Conservation (phyloP, 2,329 filamentous ascomycete genomes). For the Fusarium nurragi region DNA sequence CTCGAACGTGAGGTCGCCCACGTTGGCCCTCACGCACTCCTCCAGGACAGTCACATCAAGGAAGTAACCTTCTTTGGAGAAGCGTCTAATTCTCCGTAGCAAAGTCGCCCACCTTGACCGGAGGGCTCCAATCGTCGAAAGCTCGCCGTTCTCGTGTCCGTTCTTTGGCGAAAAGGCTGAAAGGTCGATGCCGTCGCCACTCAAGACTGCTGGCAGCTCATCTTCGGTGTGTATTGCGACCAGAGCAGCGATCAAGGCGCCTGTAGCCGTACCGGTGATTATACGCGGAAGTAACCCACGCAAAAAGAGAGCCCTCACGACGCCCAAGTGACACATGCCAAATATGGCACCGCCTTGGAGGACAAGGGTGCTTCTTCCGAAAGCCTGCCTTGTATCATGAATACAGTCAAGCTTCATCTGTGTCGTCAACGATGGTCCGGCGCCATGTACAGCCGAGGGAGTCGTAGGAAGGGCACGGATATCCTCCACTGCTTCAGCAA, state of each 20-base stretch:
- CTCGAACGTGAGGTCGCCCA: slow-evolving; percentile 91
- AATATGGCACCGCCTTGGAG: slow-evolving; percentile 93
- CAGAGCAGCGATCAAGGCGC: slow-evolving; percentile 87
- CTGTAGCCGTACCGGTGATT: slow-evolving; percentile 90
- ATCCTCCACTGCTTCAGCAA: slow-evolving; percentile 82
- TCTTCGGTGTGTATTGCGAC: slow-evolving; percentile 89
- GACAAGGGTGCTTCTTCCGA: slow-evolving; percentile 85
- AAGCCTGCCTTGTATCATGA: slow-evolving; percentile 87
- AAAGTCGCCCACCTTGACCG: slow-evolving; percentile 66
- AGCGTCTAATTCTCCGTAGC: slow-evolving; percentile 72
- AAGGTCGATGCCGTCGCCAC: slow-evolving; percentile 82
- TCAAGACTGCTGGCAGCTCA: slow-evolving; percentile 80
- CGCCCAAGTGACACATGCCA: slow-evolving; percentile 87
- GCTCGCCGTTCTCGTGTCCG: slow-evolving; percentile 45
- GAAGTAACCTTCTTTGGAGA: slow-evolving; percentile 81
- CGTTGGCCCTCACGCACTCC: slow-evolving; percentile 83
- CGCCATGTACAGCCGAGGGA: slow-evolving; percentile 51
- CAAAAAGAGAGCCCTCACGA: slow-evolving; percentile 86
- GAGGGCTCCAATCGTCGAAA: slow-evolving; percentile 51
- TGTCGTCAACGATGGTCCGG: slow-evolving; percentile 63
- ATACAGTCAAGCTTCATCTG: slow-evolving; percentile 87
- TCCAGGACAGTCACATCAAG: slow-evolving; percentile 84
- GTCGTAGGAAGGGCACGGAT: slow-evolving; percentile 73
- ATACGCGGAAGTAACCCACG: slow-evolving; percentile 86
- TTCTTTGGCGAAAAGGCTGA: slow-evolving; percentile 72